Conservation (phyloP, 2,329 filamentous ascomycete species). For the Aspergillus persii region DNA sequence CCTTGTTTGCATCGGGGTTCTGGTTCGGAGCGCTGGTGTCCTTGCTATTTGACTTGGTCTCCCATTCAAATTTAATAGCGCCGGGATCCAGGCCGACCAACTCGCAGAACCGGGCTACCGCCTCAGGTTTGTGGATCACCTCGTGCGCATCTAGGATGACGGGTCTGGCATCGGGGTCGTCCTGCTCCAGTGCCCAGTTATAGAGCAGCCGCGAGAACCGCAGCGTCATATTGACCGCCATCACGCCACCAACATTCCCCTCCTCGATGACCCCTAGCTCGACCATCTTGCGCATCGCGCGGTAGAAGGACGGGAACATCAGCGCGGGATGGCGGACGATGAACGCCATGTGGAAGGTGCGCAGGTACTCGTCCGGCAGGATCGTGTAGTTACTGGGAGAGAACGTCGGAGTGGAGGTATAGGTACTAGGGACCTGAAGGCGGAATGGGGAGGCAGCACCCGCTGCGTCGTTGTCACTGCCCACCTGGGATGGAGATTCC, state of each 20-base stretch:
- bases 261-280: conserved; percentile 13
- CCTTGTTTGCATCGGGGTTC: conserved; percentile 3
- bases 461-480: background rate
- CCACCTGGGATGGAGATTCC: no score
- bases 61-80: conserved; percentile 34
- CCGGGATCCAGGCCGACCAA: conserved; percentile 33
- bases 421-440: conserved; percentile 14
- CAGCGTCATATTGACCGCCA: conserved; percentile 27
- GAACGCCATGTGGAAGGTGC: conserved; percentile 33
- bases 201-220: conserved; percentile 34
- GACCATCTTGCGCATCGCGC: conserved; percentile 25
- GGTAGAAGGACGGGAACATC: conserved; percentile 39
- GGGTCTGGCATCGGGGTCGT: conserved; percentile 18
- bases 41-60: conserved; percentile 5
- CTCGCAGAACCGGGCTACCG: conserved; percentile 29
- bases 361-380: conserved; percentile 36
- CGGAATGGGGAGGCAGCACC: conserved; percentile 15
- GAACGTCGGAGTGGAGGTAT: conserved; percentile 19
- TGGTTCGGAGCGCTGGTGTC: background rate
- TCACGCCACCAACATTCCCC: conserved; percentile 14
- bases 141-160: conserved; percentile 41
- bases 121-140: conserved; percentile 32
- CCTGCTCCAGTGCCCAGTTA: conserved; percentile 33
- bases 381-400: conserved; percentile 33
- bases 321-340: conserved; percentile 42